Evolutionary conservation across 2,329 filamentous ascomycete species (phyloP), one percentile per base, ranked within the genome.

Genomic region (Apiospora marii): DNA sequence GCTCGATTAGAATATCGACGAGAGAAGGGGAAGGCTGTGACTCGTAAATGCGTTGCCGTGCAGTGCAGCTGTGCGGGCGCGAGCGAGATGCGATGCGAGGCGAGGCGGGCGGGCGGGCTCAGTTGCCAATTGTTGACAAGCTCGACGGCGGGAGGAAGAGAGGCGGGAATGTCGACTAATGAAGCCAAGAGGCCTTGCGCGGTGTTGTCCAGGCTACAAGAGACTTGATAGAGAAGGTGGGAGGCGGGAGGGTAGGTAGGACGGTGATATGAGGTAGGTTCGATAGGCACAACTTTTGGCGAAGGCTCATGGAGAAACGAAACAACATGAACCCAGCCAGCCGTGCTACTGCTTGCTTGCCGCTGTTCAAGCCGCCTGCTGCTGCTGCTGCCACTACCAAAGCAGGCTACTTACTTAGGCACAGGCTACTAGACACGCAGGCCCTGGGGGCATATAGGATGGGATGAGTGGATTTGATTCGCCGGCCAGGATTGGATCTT

Each of bases 381-480:
- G 14, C 51, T 30, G 16, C 51, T 58, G 13, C 27, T 58, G 8
- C 53, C 4, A 22, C 46, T 7, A n/a, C 46, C 2, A 22, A 6
- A n/a, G 46, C 46, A n/a, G 46, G 27, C 53, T 61, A 16, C 53
- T 22, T 37, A 10, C 16, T 27, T 22, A 61, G 53, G 46, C 46
- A 41, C 37, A 41, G 19, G 22, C 46, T 37, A 61, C 4, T 12
- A 58, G 24, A 24, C 13, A 61, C 6, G 53, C 30, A 61, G 51
- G 51, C 51, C 34, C n/a, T 19, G 22, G 46, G 19, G 24, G 8
- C 19, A 49, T 58, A 58, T 58, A 27, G 51, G 51, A 19, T 58
- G 51, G 30, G 30, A 61, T n/a, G 30, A 8, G 53, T 61, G 58
- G 58, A 64, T 64, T 41, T 64, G 58, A 64, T 64, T 64, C 41